A percentile compares a stretch with the other conserved stretches of the same genome.
These are phyloP conservation scores for Drechmeria coniospora DNA, from an alignment of 2,329 filamentous ascomycete species.

Conservation along the genomic window DNA sequence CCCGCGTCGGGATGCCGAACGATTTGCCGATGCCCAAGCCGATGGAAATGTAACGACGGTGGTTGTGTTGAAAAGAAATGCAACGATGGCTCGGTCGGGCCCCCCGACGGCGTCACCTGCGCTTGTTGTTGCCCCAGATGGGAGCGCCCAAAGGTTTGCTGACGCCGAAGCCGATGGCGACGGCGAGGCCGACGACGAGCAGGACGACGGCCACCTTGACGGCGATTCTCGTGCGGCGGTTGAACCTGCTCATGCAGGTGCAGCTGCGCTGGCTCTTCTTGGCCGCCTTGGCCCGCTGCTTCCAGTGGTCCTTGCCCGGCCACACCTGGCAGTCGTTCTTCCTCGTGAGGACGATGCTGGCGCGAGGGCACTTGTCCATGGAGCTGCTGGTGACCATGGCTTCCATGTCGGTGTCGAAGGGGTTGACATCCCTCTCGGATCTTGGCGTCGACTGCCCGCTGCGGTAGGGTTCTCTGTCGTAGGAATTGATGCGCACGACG, in stretches of 20 bases:
- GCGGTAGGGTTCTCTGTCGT: conserved; percentile 11
- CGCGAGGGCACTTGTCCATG: conserved; percentile 15
- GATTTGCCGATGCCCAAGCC: no score
- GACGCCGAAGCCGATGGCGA: conserved; percentile 43
- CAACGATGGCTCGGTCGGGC: no score
- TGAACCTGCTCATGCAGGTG: conserved; percentile 36
- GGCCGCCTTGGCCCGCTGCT: conserved; percentile 39
- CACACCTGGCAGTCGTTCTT: conserved; percentile 39
- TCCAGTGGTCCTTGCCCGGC: conserved; percentile 46
- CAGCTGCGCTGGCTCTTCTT: conserved; percentile 27
- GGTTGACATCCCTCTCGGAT: conserved; percentile 27
- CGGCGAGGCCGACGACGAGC: conserved; percentile 35
- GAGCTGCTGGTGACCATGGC: conserved; percentile 28
- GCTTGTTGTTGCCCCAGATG: conserved; percentile 31
- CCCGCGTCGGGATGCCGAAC: no score
- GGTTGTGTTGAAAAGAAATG: no score
- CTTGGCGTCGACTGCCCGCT: conserved; percentile 29
- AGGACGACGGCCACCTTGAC: conserved; percentile 38
- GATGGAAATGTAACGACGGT: no score
- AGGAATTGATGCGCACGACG: conserved; percentile 8
- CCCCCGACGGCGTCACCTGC: conserved; percentile 1
- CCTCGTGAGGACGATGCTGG: conserved; percentile 12
- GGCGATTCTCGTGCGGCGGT: conserved; percentile 36
- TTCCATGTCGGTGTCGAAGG: conserved; percentile 44
- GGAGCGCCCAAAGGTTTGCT: conserved; percentile 45